phyloP scores from a whole-genome alignment of 2,329 filamentous ascomycete species.

The Sarocladium oryzae region DNA sequence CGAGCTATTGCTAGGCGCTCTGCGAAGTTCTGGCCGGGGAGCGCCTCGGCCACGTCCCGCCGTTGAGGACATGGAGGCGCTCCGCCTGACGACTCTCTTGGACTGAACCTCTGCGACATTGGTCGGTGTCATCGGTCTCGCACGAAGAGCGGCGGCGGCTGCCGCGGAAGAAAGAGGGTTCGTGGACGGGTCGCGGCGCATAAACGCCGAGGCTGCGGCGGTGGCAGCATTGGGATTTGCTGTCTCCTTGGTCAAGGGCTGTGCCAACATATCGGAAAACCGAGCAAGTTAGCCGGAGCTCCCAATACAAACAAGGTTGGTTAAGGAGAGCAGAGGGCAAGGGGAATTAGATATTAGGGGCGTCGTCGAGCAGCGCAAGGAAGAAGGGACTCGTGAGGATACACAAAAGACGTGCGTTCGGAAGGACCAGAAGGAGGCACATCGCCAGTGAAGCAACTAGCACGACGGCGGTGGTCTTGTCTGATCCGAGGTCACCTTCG shows the following conservation, averaged over 20 bases:
- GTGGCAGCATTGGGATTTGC: constrained; percentile 69
- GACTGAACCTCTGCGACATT: constrained; percentile 79
- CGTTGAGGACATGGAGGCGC: constrained; percentile 64
- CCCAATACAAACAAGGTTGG: neutral
- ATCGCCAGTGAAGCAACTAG: neutral
- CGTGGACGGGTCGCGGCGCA: constrained; percentile 54
- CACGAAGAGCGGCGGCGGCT: constrained; percentile 76
- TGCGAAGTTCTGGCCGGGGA: constrained; percentile 45
- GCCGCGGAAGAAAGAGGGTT: constrained; percentile 73
- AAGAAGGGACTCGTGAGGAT: neutral
- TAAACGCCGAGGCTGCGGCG: constrained; percentile 76
- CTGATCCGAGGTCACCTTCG: neutral
- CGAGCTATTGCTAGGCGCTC: constrained; percentile 66
- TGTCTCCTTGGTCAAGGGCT: constrained; percentile 59
- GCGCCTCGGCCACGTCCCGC: constrained; percentile 39
- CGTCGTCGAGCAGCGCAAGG: too few relatives aligned
- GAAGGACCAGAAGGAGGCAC: too few relatives aligned
- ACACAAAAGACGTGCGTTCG: neutral
- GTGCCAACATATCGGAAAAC: constrained; percentile 16
- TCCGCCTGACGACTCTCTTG: constrained; percentile 72
- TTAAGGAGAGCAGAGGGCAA: too few relatives aligned
- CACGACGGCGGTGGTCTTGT: neutral
- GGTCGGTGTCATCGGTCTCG: constrained; percentile 69
- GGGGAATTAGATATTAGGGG: too few relatives aligned
- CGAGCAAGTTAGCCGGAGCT: neutral